Evolutionary conservation across 2,329 filamentous ascomycete genomes (phyloP).

Genomic region (Fonsecaea pedrosoi): DNA sequence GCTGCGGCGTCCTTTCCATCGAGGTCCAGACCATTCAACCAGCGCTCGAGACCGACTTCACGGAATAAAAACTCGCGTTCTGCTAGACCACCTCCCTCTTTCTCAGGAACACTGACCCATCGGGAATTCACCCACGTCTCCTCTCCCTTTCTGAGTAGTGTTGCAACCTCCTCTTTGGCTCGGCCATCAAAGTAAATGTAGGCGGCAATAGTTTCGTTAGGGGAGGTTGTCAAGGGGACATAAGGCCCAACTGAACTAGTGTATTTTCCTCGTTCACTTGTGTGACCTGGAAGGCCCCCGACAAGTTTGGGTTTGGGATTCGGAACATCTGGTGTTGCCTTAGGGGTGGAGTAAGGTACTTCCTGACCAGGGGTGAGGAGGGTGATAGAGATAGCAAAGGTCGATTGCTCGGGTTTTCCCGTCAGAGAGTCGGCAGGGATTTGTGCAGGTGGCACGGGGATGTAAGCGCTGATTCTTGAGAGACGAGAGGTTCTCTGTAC

Average conservation of each 20-base stretch:
- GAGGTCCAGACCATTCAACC: conserved; percentile 95
- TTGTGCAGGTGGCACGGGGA: conserved; percentile 89
- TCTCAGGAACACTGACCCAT: conserved; percentile 92
- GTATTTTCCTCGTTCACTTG: conserved; percentile 60
- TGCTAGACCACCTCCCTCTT: conserved; percentile 90
- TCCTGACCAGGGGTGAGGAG: conserved; percentile 85
- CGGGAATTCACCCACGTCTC: conserved; percentile 99
- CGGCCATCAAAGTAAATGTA: conserved; percentile 99
- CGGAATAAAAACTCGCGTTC: conserved; percentile 97
- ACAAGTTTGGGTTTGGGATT: conserved; percentile 83
- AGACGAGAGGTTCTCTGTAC: conserved; percentile 92
- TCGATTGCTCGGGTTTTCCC: conserved; percentile 86
- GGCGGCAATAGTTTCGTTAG: conserved; percentile 95
- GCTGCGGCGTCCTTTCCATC: conserved; percentile 84
- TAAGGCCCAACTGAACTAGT: conserved; percentile 75
- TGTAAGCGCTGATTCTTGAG: conserved; percentile 94
- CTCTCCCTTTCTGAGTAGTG: conserved; percentile 85
- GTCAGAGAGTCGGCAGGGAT: conserved; percentile 68
- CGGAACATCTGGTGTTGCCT: conserved; percentile 76
- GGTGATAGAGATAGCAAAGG: conserved; percentile 98
- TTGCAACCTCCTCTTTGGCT: conserved; percentile 95
- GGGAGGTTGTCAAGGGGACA: conserved; percentile 86
- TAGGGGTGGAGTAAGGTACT: conserved; percentile 91
- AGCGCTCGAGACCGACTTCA: conserved; percentile 92
- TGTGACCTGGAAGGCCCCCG: conserved; percentile 68